Conservation (phyloP, 1,139 yeast species). For the Geotrichum siamense region DNA sequence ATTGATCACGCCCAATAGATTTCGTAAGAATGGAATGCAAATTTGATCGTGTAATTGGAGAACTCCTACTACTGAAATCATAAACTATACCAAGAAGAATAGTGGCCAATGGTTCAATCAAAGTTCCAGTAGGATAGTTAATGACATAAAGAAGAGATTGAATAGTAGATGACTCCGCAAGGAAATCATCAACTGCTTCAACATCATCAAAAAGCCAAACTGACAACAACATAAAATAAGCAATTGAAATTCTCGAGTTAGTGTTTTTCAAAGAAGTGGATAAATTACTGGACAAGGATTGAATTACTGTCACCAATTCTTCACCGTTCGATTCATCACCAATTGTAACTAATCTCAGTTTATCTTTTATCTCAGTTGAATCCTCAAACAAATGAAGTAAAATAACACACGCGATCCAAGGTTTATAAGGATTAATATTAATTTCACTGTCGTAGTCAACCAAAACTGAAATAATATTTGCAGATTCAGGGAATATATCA, state of each 20-base stretch:
- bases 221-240: slow-evolving; percentile 68
- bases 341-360: slow-evolving; percentile 49
- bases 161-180: slow-evolving; percentile 58
- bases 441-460: slow-evolving; percentile 73
- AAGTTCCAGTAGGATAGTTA: slow-evolving; percentile 50
- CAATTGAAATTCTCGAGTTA: slow-evolving; percentile 73
- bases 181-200: slow-evolving; percentile 66
- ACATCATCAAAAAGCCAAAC: slow-evolving; percentile 76
- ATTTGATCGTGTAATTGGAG: slow-evolving; percentile 65
- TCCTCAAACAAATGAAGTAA: slow-evolving; percentile 59
- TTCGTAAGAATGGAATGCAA: slow-evolving; percentile 56
- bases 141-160: slow-evolving; percentile 63
- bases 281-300: slow-evolving; percentile 71
- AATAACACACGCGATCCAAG: slow-evolving; percentile 77
- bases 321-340: slow-evolving; percentile 63
- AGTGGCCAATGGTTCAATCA: slow-evolving; percentile 71
- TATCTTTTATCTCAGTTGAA: slow-evolving; percentile 42
- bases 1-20: slow-evolving; percentile 76
- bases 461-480: slow-evolving; percentile 58
- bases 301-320: slow-evolving; percentile 67
- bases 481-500: slow-evolving; percentile 22
- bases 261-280: slow-evolving; percentile 54
- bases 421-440: slow-evolving; percentile 73
- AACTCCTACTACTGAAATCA: slow-evolving; percentile 66
- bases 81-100: slow-evolving; percentile 69